Base-by-base conservation (phyloP, 2,329 filamentous ascomycete genomes). In the Talaromyces piceae region DNA sequence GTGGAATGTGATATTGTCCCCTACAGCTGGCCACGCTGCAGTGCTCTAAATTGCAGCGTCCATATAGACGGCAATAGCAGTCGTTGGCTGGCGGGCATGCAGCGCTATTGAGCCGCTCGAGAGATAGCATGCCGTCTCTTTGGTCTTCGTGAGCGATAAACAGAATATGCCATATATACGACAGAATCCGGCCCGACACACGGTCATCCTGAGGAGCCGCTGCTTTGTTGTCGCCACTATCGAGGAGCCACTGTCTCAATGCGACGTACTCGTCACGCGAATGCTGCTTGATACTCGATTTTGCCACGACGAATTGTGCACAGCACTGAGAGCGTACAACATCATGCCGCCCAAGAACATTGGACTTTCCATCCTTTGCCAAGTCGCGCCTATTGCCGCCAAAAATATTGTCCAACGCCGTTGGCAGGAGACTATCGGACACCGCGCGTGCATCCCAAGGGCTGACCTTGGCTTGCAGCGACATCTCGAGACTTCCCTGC, bases 281-380 rank as follows among this genome's bases (percentile, higher is more conserved):
- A 61, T 79, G 75, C 52, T 73, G 71, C 62, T 69, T 73, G 16
- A 80, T 70, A 16, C 70, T 67, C 11, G 74, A 68, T 4, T 74
- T 64, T 3, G 73, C 68, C 20, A 80, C 77, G 11, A 73, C 76
- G 59, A 80, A 81, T 55, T 80, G 79, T 9, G 77, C 78, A 63
- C 77, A 81, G 59, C 78, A 81, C 61, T 78, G 72, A 41, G 72
- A 65, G 50, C 73, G 59, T 55, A 77, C 30, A 52, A 73, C 59
- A 70, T 76, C 60, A 63, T 67, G 61, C 57, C 72, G 56, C 58
- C 71, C 69, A 51, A 75, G 58, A 65, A 62, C 28, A 47, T 59
- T 57, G 26, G 46, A 31, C 48, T 3, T 30, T n/a, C 4, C 41
- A 41, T 54, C 23, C 60, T 56, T 31, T 12, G 65, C 57, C 54